These are phyloP conservation scores for Auriscalpium microsporum DNA, from an alignment of 768 basidiomycete species.

Conservation along the genomic window DNA sequence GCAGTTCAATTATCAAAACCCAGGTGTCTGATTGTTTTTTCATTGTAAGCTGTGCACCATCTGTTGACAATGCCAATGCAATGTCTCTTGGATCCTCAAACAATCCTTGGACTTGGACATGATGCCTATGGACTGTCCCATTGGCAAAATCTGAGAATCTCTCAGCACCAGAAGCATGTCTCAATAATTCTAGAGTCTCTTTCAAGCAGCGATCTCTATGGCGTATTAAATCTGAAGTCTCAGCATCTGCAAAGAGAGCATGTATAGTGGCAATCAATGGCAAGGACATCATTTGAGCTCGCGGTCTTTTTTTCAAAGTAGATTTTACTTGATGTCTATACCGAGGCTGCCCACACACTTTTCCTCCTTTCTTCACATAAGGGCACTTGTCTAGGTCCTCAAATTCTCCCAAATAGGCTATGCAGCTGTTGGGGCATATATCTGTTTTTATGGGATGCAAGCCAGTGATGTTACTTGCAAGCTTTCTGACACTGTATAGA, in stretches of 20 bases:
- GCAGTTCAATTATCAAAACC: constrained; percentile 18
- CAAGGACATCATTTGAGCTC: background rate
- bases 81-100: constrained; percentile 13
- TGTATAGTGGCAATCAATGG: background rate
- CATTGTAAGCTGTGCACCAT: constrained; percentile 25
- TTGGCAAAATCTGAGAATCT: background rate
- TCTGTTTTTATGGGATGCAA: background rate
- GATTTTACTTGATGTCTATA: background rate
- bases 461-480: background rate
- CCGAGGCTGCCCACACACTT: background rate
- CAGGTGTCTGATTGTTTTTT: constrained; percentile 26
- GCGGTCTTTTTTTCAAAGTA: background rate
- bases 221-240: background rate
- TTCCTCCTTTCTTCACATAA: background rate
- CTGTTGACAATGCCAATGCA: constrained; percentile 20
- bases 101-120: background rate
- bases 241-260: background rate
- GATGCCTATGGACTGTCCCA: background rate
- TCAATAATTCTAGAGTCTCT: background rate
- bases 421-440: background rate
- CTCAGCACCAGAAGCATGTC: background rate
- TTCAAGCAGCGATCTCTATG: background rate
- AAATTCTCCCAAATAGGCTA: background rate
- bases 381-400: background rate
- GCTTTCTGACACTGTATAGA: background rate